Percentiles rank a stretch among this genome's conserved stretches.
phyloP scores from a whole-genome alignment of 148 eudicot species.

The Pharnaceum exiguum region DNA sequence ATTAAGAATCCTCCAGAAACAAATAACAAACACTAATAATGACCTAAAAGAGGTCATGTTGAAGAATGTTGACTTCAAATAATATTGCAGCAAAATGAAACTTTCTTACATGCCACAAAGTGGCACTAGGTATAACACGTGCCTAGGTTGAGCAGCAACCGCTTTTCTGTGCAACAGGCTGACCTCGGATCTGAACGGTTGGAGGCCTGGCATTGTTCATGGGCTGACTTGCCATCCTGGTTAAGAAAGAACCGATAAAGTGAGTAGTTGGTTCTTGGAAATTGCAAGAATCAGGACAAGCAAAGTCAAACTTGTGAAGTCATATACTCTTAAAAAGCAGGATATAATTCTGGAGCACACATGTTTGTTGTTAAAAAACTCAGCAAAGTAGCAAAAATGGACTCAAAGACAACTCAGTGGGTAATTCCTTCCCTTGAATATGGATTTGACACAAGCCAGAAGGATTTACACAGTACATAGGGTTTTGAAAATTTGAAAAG shows the following conservation, averaged over 20 bases:
- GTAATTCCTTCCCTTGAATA: too few relatives aligned
- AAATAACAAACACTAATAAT: neutral
- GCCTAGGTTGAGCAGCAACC: conserved; percentile 10
- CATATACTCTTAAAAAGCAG: too few relatives aligned
- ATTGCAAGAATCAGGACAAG: neutral
- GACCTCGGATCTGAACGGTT: conserved; percentile 16
- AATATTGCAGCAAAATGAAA: conserved; percentile 13
- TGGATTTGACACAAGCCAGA: too few relatives aligned
- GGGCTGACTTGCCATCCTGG: conserved; percentile 27
- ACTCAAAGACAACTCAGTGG: too few relatives aligned
- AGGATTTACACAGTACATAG: too few relatives aligned
- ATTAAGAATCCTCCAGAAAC: conserved; percentile 31
- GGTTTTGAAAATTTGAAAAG: too few relatives aligned
- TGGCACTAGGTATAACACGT: conserved; percentile 10
- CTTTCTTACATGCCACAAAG: conserved; percentile 22
- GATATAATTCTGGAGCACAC: too few relatives aligned
- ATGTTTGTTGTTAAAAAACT: too few relatives aligned
- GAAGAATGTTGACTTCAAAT: neutral
- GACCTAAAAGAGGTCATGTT: neutral
- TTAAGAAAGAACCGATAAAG: neutral
- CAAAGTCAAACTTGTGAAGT: neutral
- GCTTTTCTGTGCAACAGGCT: conserved; percentile 12
- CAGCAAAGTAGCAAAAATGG: too few relatives aligned
- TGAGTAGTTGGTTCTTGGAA: neutral
- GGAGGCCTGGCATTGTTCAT: conserved; percentile 16